These are phyloP conservation scores for Escovopsis weberi DNA, from an alignment of 2,329 filamentous ascomycete species.

Conservation along the genomic window DNA sequence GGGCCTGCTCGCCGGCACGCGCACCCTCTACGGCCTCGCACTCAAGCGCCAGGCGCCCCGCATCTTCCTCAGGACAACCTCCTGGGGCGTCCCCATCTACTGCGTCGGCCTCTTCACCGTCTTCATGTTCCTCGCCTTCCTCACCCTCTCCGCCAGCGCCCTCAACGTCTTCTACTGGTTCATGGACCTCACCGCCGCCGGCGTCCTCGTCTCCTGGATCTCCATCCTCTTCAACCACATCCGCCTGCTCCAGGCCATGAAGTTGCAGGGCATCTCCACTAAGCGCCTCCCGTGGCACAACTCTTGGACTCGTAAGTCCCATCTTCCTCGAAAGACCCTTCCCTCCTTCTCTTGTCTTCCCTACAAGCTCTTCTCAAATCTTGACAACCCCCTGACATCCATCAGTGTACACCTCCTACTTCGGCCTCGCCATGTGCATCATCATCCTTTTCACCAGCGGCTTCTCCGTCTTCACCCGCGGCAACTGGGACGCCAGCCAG, in stretches of 20 bases:
- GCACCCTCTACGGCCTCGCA: constrained; percentile 55
- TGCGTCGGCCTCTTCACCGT: constrained; percentile 37
- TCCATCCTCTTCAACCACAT: constrained; percentile 46
- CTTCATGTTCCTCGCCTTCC: constrained; percentile 44
- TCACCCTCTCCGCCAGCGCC: constrained; percentile 40
- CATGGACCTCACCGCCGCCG: constrained; percentile 44
- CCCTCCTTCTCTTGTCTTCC: no score
- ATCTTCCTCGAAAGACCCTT: no score
- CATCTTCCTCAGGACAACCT: constrained; percentile 45
- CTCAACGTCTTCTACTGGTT: constrained; percentile 54
- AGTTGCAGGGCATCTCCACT: constrained; percentile 36
- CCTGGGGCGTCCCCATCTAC: constrained; percentile 46
- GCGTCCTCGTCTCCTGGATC: constrained; percentile 50
- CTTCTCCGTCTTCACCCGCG: constrained; percentile 46
- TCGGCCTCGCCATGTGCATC: constrained; percentile 43
- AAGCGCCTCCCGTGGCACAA: constrained; percentile 46
- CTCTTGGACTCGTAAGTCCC: constrained; percentile 41
- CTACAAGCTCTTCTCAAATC: not conserved
- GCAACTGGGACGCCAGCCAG: constrained; percentile 39
- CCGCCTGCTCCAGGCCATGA: constrained; percentile 38
- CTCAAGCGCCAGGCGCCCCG: constrained; percentile 50
- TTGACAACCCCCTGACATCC: constrained; percentile 3
- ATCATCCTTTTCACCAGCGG: constrained; percentile 57
- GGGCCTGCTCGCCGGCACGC: constrained; percentile 50
- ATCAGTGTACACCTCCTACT: constrained; percentile 44